phyloP scores from a whole-genome alignment of 2,329 filamentous ascomycete species.

The Xylaria sp. region DNA sequence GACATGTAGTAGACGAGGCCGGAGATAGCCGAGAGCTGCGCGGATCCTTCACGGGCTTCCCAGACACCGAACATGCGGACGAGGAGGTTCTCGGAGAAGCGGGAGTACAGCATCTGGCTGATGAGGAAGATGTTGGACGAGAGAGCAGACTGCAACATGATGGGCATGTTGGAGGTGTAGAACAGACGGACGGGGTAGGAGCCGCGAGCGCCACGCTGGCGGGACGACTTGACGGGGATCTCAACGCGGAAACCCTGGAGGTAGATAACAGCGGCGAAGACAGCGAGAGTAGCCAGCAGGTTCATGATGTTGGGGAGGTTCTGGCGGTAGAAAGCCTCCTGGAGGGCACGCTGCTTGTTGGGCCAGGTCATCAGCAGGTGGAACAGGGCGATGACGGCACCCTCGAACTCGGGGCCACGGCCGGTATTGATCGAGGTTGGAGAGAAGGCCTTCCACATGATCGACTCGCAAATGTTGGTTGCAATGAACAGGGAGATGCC shows the following conservation, averaged over 20 bases:
- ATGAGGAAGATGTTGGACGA: slow-evolving; percentile 99
- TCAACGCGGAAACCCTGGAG: slow-evolving; percentile 99
- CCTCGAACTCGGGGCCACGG: slow-evolving; percentile 98
- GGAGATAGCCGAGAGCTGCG: slow-evolving; percentile 90
- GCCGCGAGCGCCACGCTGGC: slow-evolving; percentile 97
- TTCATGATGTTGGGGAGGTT: slow-evolving; percentile 99
- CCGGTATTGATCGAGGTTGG: slow-evolving; percentile 99
- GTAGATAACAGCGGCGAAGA: slow-evolving; percentile 98
- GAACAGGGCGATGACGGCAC: slow-evolving; percentile 95
- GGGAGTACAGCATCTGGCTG: slow-evolving; percentile 98
- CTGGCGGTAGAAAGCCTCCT: slow-evolving; percentile 99
- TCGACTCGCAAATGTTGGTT: slow-evolving; percentile 99
- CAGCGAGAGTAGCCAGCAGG: slow-evolving; percentile 85
- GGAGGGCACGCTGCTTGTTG: slow-evolving; percentile 98
- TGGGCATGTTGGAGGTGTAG: slow-evolving; percentile 99
- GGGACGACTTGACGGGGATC: slow-evolving; percentile 98
- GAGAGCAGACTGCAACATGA: slow-evolving; percentile 98
- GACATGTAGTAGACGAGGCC: slow-evolving; percentile 99
- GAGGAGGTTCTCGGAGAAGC: slow-evolving; percentile 98
- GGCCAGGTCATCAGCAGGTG: slow-evolving; percentile 98
- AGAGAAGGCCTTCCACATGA: slow-evolving; percentile 99
- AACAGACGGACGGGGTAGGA: slow-evolving; percentile 98
- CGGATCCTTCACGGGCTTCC: slow-evolving; percentile 95
- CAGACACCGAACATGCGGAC: slow-evolving; percentile 97
- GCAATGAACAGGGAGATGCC: slow-evolving; percentile 99